Percentiles rank a stretch among this genome's conserved stretches.
Conservation (phyloP, 495 filamentous ascomycete species). For the Penicillium waksmanii region DNA sequence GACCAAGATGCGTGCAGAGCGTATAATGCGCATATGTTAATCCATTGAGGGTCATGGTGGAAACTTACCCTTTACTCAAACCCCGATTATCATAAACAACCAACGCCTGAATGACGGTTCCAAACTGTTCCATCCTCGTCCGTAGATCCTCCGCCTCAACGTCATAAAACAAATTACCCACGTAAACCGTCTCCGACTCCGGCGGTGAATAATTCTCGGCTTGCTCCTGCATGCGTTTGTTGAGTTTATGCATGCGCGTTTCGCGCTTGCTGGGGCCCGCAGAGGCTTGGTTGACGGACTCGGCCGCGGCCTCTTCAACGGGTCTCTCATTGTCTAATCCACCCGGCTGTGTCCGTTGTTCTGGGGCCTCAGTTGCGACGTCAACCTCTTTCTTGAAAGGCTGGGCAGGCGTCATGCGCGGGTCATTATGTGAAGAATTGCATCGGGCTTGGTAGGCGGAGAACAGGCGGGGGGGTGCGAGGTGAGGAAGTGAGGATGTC, state of each 20-base stretch:
- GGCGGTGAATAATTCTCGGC: constrained; percentile 6
- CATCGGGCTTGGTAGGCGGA: constrained; percentile 21
- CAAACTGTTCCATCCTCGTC: constrained; percentile 68
- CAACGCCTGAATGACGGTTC: constrained; percentile 54
- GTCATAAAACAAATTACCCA: constrained; percentile 89
- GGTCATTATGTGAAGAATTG: constrained; percentile 22
- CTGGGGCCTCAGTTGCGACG: not conserved
- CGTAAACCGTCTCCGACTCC: constrained; percentile 58
- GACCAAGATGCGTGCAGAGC: not conserved
- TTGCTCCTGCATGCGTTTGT: constrained; percentile 3
- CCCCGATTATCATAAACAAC: constrained; percentile 73
- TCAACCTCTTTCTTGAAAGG: not conserved
- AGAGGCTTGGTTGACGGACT: constrained; percentile 11
- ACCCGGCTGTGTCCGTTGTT: not conserved
- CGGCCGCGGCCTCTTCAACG: constrained; percentile 8
- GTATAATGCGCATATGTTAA: not conserved
- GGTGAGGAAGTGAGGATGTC: not conserved
- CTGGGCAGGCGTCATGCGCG: not conserved
- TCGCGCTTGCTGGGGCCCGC: not conserved
- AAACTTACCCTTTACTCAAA: constrained; percentile 82
- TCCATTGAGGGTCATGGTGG: not conserved
- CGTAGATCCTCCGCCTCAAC: constrained; percentile 71
- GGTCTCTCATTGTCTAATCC: not conserved
- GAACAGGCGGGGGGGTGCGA: constrained; percentile 7
- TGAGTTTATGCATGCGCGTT: not conserved